phyloP scores from a whole-genome alignment of 176 grass and related monocot genomes.

The Avena insularis region DNA sequence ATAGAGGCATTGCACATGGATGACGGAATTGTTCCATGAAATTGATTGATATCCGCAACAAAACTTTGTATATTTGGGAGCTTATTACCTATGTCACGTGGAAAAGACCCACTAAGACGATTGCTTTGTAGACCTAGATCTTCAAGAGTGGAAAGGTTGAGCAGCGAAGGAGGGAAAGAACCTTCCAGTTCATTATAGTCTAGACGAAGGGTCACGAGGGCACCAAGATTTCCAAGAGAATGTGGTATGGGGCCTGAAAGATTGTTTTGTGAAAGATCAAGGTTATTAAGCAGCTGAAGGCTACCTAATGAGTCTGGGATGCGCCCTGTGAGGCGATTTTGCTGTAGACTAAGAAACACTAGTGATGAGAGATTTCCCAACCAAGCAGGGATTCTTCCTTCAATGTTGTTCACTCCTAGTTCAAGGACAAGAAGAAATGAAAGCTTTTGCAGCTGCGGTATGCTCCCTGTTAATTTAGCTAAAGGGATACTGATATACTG shows the following conservation, averaged over 20 bases:
- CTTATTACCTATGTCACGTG: conserved; percentile 15
- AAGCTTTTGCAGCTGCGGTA: neutral
- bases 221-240: conserved; percentile 31
- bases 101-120: conserved; percentile 14
- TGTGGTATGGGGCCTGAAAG: conserved; percentile 33
- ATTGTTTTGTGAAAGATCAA: conserved; percentile 16
- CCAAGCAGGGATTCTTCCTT: conserved; percentile 3
- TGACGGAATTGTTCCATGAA: conserved; percentile 29
- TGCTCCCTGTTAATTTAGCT: neutral
- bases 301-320: conserved; percentile 39
- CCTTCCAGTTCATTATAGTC: conserved; percentile 10
- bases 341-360: neutral
- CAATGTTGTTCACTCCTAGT: neutral
- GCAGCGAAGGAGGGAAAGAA: neutral
- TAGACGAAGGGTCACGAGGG: neutral
- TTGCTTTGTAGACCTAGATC: neutral
- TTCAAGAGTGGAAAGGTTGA: conserved; percentile 34
- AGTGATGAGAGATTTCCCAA: conserved; percentile 38
- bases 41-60: conserved; percentile 31
- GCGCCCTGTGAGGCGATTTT: conserved; percentile 5
- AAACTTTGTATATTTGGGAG: conserved; percentile 29
- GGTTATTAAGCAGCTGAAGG: neutral
- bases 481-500: neutral
- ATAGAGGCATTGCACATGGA: conserved; percentile 41
- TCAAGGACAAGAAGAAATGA: neutral